Conservation (phyloP, 2,329 filamentous ascomycete genomes). For the Blastomyces percursus region DNA sequence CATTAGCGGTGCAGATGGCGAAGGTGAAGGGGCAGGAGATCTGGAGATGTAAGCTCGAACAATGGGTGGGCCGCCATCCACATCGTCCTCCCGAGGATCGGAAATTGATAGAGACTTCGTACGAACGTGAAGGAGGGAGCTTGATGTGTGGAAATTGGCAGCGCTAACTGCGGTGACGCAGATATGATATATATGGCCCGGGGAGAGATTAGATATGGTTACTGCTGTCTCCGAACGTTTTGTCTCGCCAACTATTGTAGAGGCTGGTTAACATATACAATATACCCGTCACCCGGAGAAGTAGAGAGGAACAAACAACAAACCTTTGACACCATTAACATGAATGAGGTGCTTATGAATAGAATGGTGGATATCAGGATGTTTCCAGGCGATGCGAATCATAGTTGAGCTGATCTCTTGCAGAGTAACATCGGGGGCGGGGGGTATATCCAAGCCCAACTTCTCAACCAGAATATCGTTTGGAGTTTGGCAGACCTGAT, state of each 20-base stretch:
- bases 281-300: constrained; percentile 1
- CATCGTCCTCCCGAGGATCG: constrained; percentile 26
- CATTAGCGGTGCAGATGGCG: constrained; percentile 51
- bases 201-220: constrained; percentile 75
- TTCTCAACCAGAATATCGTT: constrained; percentile 84
- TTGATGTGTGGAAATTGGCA: constrained; percentile 86
- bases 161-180: constrained; percentile 83
- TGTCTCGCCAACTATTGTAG: constrained; percentile 65
- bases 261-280: constrained; percentile 9
- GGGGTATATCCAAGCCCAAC: constrained; percentile 86
- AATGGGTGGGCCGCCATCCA: constrained; percentile 25
- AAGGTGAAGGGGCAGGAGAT: constrained; percentile 44
- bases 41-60: constrained; percentile 45
- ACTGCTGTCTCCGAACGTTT: constrained; percentile 74
- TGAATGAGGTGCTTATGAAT: constrained; percentile 84
- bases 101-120: constrained; percentile 48
- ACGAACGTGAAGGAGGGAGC: constrained; percentile 69
- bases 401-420: constrained; percentile 80
- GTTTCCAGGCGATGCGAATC: constrained; percentile 83
- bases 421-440: constrained; percentile 77
- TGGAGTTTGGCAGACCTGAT: constrained; percentile 80
- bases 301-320: constrained; percentile 8
- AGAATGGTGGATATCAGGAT: constrained; percentile 53
- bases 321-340: constrained; percentile 85
- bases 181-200: constrained; percentile 84